Conservation (phyloP, 129 eudicot species). For the Chrysanthemum makinoi region DNA sequence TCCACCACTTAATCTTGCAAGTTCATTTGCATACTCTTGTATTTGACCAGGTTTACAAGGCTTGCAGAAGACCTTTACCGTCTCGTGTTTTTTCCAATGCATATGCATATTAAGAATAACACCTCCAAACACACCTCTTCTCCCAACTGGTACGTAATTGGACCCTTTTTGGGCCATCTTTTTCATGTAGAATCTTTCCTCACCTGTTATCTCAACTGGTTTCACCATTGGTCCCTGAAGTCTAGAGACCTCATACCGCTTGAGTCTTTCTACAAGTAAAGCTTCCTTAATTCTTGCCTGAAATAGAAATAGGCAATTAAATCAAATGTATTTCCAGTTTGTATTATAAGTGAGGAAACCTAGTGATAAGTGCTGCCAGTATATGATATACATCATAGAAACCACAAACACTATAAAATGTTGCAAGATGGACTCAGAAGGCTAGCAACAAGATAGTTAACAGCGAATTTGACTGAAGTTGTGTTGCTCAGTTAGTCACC, state of each 20-base stretch:
- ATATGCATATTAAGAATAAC: slow-evolving; percentile 93
- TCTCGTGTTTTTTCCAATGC: slow-evolving; percentile 99
- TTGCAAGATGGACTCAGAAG: no score
- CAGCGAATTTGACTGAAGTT: no score
- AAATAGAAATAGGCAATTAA: slow-evolving; percentile 12
- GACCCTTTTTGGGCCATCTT: slow-evolving; percentile 94
- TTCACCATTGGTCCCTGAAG: slow-evolving; percentile 81
- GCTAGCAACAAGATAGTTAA: no score
- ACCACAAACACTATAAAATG: no score
- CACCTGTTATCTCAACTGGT: slow-evolving; percentile 75
- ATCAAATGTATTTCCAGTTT: not conserved
- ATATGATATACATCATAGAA: no score
- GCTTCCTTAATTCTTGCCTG: slow-evolving; percentile 87
- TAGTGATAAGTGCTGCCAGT: no score
- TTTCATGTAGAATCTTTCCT: slow-evolving; percentile 85
- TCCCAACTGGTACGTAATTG: slow-evolving; percentile 84
- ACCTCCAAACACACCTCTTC: slow-evolving; percentile 95
- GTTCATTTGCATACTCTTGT: slow-evolving; percentile 72
- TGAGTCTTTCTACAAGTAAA: not conserved
- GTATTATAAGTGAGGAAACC: no score
- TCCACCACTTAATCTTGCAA: slow-evolving; percentile 94
- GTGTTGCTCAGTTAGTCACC: no score
- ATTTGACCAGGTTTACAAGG: slow-evolving; percentile 96
- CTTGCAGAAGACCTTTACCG: slow-evolving; percentile 83
- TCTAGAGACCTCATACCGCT: slow-evolving; percentile 4